Base-by-base conservation (phyloP, 768 basidiomycete genomes). In the Auricularia sp. region DNA sequence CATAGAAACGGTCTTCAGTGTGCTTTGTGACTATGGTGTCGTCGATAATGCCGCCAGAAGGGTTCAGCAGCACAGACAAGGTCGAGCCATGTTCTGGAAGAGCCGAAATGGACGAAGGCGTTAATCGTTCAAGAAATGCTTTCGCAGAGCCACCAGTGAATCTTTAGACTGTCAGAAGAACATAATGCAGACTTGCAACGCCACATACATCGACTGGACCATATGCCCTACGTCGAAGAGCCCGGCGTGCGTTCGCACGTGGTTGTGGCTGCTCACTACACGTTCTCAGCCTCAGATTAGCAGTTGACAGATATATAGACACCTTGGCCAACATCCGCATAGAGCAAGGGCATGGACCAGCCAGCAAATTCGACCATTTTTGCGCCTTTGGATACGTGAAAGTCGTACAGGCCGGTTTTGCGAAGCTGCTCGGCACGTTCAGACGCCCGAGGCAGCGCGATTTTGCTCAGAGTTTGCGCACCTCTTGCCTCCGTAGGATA, bases 221-320 rank as follows among this genome's bases (percentile, higher is more conserved):
- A 99, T 99, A 75, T 99, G 97, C 23, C 92, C 92, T 34, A 99
- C 97, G 71, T 99, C 97, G 73, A 99, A 99, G 36, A 99, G 79
- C 0, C 94, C 94, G 0, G 84, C 91, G 42, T 81, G 82, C 12
- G 77, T 83, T 51, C 97, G 86, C 61, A 95, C 91, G 71, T 98
- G 89, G 56, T 88, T 84, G 75, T 99, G 96, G 69, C 91, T 93
- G 8, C 88, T 86, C 62, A 92, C 95, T 97, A 73, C 36, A 56
- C 56, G 14, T 44, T 60, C 44, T 54, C 42, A 51, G 64, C 61
- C 68, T 64, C 59, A 67, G 47, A 62, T 36, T 4, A 60, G 43
- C 12, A 53, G 72, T 82, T 29, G 29, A 29, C 29, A 29, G 29
- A 29, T 2, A 29, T 29, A 29, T 29, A 29, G 29, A 66, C 65